Percentiles rank a stretch among this genome's conserved stretches.
Conservation (phyloP, 2,329 filamentous ascomycete species). For the Blastomyces gilchristii region DNA sequence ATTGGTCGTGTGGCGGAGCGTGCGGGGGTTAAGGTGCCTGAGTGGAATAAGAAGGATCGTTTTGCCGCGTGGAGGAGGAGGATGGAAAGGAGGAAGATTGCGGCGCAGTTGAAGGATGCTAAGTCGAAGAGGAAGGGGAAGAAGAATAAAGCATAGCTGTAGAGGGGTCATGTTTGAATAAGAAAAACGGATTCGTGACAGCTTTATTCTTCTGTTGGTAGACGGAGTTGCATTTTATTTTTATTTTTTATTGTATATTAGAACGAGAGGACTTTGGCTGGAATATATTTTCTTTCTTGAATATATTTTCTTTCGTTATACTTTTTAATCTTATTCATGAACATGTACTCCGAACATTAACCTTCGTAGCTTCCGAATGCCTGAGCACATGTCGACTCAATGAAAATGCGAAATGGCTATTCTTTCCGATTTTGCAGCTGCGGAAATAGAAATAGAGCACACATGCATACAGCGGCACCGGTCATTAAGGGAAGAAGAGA, state of each 20-base stretch:
- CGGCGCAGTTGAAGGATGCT: slow-evolving; percentile 46
- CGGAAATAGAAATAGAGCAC: background rate
- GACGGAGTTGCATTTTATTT: background rate
- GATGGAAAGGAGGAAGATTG: slow-evolving; percentile 40
- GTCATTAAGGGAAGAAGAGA: background rate
- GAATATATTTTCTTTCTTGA: background rate
- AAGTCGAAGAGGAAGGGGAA: slow-evolving; percentile 37
- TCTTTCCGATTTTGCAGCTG: background rate
- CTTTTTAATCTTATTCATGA: too few relatives aligned
- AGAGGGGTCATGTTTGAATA: slow-evolving; percentile 11
- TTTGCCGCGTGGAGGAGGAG: slow-evolving; percentile 58
- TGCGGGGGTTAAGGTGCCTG: slow-evolving; percentile 46
- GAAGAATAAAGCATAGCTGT: slow-evolving; percentile 25
- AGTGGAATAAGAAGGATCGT: slow-evolving; percentile 49
- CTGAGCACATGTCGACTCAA: background rate
- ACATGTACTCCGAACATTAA: background rate
- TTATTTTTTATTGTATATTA: slow-evolving; percentile 3
- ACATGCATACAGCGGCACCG: background rate
- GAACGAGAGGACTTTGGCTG: background rate
- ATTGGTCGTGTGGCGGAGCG: slow-evolving; percentile 55
- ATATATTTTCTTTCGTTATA: background rate
- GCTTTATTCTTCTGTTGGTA: background rate
- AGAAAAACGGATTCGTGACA: too few relatives aligned
- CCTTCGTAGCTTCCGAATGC: background rate
- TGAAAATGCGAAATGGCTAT: background rate